A percentile compares a stretch with the other conserved stretches of the same genome.
phyloP scores from a whole-genome alignment of 2,329 filamentous ascomycete species.

The Exserohilum turcica region DNA sequence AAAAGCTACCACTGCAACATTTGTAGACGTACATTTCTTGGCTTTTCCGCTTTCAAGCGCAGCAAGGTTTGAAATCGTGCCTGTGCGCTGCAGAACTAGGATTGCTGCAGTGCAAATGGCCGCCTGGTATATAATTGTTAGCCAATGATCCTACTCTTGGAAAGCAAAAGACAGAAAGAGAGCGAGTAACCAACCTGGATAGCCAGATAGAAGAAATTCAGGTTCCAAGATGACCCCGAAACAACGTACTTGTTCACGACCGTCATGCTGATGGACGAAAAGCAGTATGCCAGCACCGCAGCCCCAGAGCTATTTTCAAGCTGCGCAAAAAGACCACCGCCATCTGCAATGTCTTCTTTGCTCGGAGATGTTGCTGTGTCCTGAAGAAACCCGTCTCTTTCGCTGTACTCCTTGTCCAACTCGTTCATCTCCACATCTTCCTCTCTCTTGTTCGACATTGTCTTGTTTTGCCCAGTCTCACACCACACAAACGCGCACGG shows the following conservation, averaged over 20 bases:
- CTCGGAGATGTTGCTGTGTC: background rate
- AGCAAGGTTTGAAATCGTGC: slow-evolving; percentile 78
- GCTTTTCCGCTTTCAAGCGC: slow-evolving; percentile 84
- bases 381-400: background rate
- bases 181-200: slow-evolving; percentile 73
- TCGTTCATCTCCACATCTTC: background rate
- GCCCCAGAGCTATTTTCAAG: slow-evolving; percentile 70
- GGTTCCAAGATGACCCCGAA: slow-evolving; percentile 86
- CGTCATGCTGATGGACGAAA: slow-evolving; percentile 96
- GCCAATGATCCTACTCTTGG: background rate
- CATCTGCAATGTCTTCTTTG: too few species aligned
- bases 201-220: slow-evolving; percentile 92
- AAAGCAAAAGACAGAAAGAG: too few species aligned
- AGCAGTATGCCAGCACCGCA: slow-evolving; percentile 87
- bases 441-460: background rate
- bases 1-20: background rate
- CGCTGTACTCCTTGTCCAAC: background rate
- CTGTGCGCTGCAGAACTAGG: slow-evolving; percentile 75
- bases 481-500: background rate
- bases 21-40: slow-evolving; percentile 74
- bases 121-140: slow-evolving; percentile 61
- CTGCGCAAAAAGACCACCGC: background rate
- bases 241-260: slow-evolving; percentile 99
- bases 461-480: background rate
- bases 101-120: slow-evolving; percentile 88